Base-by-base conservation (phyloP, 2,329 filamentous ascomycete genomes). In the Polychaeton citri region DNA sequence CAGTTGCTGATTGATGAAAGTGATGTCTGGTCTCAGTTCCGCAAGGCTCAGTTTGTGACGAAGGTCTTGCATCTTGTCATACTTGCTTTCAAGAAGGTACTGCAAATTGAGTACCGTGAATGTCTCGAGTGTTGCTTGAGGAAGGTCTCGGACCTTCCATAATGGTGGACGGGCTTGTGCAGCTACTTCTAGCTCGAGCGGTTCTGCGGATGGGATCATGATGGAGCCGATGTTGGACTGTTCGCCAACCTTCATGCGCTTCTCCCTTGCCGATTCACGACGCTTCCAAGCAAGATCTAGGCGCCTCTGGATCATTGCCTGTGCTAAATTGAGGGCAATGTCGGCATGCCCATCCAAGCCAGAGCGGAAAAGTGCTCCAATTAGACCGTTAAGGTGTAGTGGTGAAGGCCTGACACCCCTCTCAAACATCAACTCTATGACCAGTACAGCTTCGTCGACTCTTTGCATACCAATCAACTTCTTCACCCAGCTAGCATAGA, bases 401-500 rank as follows among this genome's bases (percentile, higher is more conserved):
- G 81, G 65, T 28, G 81, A 75, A 2, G 83, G 76, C 38, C 67
- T 65, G 21, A 86, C 71, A 2, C 76, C 75, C 47, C 72, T 74
- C 35, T 71, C 65, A 46, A 77, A 74, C 80, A 92, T 88, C 43
- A 86, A 68, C 10, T 80, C 71, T 19, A 90, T 64, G 6, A 92
- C 82, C 40, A 74, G 72, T 35, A 73, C 68, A 3, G 84, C 83
- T 2, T 79, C 80, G 38, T 81, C 72, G 3, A 57, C 51, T 5
- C 48, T 59, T 51, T 49, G 68, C 39, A 77, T 72, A 12, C 78
- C 79, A 38, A 92, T 81, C 6, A 92, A 71, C 34, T 81, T 76
- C 58, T 88, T 88, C 51, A 93, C 70, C 87, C 86, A 94, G 49
- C 84, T 87, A 21, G 79, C 81, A 45, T 86, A 81, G 58, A 94